Percentiles rank a stretch among this genome's conserved stretches.
phyloP scores from a whole-genome alignment of 768 basidiomycete genomes.

The Cystoderma amianthinum region DNA sequence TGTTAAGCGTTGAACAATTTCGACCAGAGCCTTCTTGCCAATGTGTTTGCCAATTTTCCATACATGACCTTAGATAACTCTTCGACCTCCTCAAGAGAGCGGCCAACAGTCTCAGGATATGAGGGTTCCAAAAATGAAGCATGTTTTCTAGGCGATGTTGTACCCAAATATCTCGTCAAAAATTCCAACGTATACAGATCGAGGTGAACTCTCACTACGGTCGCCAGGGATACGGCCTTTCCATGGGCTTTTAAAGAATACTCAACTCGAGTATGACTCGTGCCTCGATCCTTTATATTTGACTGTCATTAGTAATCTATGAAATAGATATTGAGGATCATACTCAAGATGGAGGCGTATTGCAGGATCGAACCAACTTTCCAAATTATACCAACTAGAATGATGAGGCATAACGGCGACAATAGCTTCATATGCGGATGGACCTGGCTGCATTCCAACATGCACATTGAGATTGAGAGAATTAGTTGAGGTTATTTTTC shows the following conservation, averaged over 20 bases:
- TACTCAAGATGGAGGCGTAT: constrained; percentile 40
- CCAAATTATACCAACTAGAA: constrained; percentile 65
- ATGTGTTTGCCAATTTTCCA: constrained; percentile 61
- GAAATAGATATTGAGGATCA: constrained; percentile 1
- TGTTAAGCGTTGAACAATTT: constrained; percentile 31
- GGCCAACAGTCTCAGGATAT: constrained; percentile 74
- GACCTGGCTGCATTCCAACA: constrained; percentile 28
- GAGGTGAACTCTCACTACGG: constrained; percentile 18
- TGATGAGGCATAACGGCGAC: constrained; percentile 74
- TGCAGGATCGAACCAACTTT: constrained; percentile 67
- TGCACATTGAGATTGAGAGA: background rate
- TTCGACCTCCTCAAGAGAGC: constrained; percentile 74
- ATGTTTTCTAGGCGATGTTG: constrained; percentile 65
- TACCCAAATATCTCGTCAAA: constrained; percentile 12
- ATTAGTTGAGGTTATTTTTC: background rate
- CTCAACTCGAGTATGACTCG: constrained; percentile 10
- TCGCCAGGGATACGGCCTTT: constrained; percentile 48
- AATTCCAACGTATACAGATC: background rate
- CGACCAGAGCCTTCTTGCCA: constrained; percentile 53
- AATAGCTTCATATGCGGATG: constrained; percentile 61
- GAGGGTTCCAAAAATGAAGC: constrained; percentile 75
- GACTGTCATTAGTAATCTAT: constrained; percentile 1
- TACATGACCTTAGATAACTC: constrained; percentile 64
- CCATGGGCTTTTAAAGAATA: constrained; percentile 60
- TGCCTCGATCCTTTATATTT: constrained; percentile 53